Percentiles rank a stretch among this genome's conserved stretches.
phyloP scores from a whole-genome alignment of 2,329 filamentous ascomycete genomes.

The Curvularia lunata region DNA sequence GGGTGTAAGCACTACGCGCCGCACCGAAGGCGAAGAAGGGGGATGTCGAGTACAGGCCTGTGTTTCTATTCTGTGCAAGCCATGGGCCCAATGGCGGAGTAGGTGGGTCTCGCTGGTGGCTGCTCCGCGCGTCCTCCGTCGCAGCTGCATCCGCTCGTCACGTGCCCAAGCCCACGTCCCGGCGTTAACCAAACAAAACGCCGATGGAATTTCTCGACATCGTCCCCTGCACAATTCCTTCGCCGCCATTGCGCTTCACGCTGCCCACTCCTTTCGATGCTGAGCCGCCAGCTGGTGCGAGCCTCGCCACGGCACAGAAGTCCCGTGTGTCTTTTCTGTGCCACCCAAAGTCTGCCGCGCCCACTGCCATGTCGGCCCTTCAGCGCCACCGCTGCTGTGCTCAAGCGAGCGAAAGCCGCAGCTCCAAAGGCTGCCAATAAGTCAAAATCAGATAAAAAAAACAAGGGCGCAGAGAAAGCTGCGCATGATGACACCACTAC shows the following conservation, averaged over 20 bases:
- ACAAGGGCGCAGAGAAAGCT: not conserved
- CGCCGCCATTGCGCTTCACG: not conserved
- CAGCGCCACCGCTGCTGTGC: slow-evolving; percentile 20
- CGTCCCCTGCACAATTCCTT: slow-evolving; percentile 13
- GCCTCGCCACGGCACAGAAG: slow-evolving; percentile 25
- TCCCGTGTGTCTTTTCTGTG: slow-evolving; percentile 32
- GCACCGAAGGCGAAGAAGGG: not conserved
- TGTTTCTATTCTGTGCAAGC: not conserved
- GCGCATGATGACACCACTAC: not conserved
- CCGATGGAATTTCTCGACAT: slow-evolving; percentile 19
- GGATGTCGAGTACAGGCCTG: not conserved
- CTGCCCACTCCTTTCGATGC: slow-evolving; percentile 28
- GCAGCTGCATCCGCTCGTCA: slow-evolving; percentile 3
- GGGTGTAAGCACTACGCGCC: not conserved
- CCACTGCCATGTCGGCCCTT: slow-evolving; percentile 22
- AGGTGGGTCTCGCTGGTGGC: slow-evolving; percentile 1
- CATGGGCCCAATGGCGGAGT: slow-evolving; percentile 2
- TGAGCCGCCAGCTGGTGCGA: slow-evolving; percentile 31
- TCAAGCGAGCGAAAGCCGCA: slow-evolving; percentile 6
- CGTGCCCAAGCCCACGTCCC: slow-evolving; percentile 10
- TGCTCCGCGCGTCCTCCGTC: slow-evolving; percentile 2
- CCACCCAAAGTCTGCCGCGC: slow-evolving; percentile 18
- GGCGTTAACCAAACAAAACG: slow-evolving; percentile 13
- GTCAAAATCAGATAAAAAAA: not conserved
- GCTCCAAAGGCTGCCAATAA: not conserved